phyloP scores from a whole-genome alignment of 495 filamentous ascomycete genomes.

The Thermothielavioides terrestris region DNA sequence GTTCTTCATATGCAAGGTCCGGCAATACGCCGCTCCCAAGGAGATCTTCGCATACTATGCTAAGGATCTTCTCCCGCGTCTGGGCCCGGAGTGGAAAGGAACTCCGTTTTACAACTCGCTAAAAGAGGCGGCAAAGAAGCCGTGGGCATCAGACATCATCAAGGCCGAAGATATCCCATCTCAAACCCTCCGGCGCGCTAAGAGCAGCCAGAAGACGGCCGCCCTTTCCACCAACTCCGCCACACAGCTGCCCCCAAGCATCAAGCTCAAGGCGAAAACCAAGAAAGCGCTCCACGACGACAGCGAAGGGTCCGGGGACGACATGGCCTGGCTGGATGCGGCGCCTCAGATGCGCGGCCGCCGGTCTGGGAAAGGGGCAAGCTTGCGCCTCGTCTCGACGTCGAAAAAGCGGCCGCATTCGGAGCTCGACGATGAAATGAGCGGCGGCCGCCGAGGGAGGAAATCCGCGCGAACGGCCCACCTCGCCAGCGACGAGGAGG shows the following conservation, averaged over 20 bases:
- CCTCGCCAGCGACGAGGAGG: conserved; percentile 25
- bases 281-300: conserved; percentile 5
- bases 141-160: conserved; percentile 15
- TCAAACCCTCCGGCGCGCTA: conserved; percentile 24
- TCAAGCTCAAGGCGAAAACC: background rate
- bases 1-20: conserved; percentile 29
- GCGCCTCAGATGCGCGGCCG: conserved; percentile 16
- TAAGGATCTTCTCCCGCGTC: conserved; percentile 20
- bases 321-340: background rate
- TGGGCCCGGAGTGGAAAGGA: conserved; percentile 25
- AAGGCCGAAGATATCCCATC: conserved; percentile 19
- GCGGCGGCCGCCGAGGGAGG: conserved; percentile 11
- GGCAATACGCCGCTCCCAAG: conserved; percentile 11
- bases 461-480: conserved; percentile 27
- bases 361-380: conserved; percentile 26
- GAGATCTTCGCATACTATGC: conserved; percentile 30
- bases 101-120: conserved; percentile 24
- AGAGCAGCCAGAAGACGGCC: background rate
- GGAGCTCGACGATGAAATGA: conserved; percentile 28
- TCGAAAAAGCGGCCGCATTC: conserved; percentile 33
- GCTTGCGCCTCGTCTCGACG: conserved; percentile 18
- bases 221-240: background rate
- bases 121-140: conserved; percentile 10
- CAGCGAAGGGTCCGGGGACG: conserved; percentile 8
- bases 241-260: conserved; percentile 2